Evolutionary conservation across 1,284 basidiomycete genomes (phyloP).

Genomic region (Cryptococcus sp.): DNA sequence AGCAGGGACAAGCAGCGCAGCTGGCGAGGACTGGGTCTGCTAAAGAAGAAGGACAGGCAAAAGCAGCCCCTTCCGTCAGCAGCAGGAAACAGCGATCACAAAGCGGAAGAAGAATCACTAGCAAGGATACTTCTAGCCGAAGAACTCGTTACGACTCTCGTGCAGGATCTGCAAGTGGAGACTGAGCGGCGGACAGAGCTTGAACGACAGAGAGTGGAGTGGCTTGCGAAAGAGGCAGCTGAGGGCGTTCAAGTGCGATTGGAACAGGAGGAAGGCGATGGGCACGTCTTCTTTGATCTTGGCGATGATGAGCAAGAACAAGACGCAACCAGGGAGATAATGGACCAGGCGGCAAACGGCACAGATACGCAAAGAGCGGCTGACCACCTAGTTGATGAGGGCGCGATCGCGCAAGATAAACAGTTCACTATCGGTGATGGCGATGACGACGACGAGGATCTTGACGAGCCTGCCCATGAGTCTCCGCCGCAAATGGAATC

Average conservation of each 20-base stretch:
- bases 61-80: neutral
- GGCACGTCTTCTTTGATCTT: constrained; percentile 17
- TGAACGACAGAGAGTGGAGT: constrained; percentile 55
- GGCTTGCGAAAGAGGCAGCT: constrained; percentile 48
- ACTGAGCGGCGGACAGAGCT: constrained; percentile 62
- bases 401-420: no score
- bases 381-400: neutral
- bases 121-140: constrained; percentile 65
- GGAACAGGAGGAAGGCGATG: constrained; percentile 1
- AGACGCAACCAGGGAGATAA: neutral
- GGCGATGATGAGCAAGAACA: constrained; percentile 15
- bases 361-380: no score
- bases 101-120: constrained; percentile 43
- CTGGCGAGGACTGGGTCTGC: constrained; percentile 22
- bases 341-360: neutral
- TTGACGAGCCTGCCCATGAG: neutral
- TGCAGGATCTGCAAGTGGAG: constrained; percentile 67
- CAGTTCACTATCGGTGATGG: neutral
- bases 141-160: constrained; percentile 62
- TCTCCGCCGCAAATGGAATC: constrained; percentile 3
- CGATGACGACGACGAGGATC: neutral
- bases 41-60: constrained; percentile 6
- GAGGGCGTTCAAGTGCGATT: constrained; percentile 23
- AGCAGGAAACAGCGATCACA: constrained; percentile 3
- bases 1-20: constrained; percentile 21